Evolutionary conservation across 2,329 filamentous ascomycete species (phyloP), one percentile per base, ranked within the genome.

Genomic region (Phoma sp.): DNA sequence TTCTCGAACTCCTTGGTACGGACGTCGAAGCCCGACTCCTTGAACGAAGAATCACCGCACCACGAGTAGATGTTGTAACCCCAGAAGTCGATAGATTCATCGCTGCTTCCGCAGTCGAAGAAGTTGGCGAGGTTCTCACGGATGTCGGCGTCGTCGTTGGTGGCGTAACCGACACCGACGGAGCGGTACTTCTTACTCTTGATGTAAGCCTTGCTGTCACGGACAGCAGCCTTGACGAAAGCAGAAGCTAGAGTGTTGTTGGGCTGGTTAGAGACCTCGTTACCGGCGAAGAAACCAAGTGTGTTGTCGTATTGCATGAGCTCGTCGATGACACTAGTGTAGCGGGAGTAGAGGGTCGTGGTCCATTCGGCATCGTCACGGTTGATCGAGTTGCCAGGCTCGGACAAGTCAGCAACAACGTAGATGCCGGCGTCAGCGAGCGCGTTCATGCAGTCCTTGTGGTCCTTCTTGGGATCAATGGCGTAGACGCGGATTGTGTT

Each of bases 1-100:
- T 88, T 86, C 56, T 82, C 76, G 81, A 97, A 99, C 80, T 97
- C 94, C 63, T 91, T 77, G 66, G 92, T 92, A 75, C 94, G 90
- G 52, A 87, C 83, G 62, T 88, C 82, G 79, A 93, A 99, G 50
- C 92, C 91, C 3, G 95, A 97, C 56, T 82, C 73, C 32, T 82
- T 72, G 80, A 89, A 95, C 69, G 82, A 86, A 72, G 91, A 96
- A 67, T 93, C 77, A 66, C 94, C 95, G 76, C 95, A 99, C 95
- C 95, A 99, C 48, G 93, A 96, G 85, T 99, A 99, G 80, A 98
- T 96, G 84, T 99, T 99, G 88, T 98, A 98, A 56, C 95, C 95
- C 91, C 93, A 99, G 83, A 96, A 98, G 79, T 99, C 95, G 64
- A 98, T 96, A 58, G 89, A 77, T 71, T 79, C 78, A 8, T 81